Evolutionary conservation across 768 basidiomycete genomes (phyloP).

Genomic region (Pleurotus eryngii): DNA sequence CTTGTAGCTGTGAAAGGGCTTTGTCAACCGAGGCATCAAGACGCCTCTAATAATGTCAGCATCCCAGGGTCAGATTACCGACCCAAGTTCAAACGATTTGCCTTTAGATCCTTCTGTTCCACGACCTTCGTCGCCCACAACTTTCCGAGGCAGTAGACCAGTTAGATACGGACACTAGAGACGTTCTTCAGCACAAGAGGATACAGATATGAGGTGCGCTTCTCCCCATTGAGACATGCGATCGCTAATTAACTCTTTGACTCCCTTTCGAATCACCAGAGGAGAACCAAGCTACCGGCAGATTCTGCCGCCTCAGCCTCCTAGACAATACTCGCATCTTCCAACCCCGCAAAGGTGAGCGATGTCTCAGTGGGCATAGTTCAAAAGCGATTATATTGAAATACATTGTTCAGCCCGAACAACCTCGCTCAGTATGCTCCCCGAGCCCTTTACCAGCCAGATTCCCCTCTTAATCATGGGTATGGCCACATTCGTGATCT

Average conservation of each 20-base stretch:
- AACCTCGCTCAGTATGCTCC: slow-evolving; percentile 25
- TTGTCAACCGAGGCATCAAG: background rate
- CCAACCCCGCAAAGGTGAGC: slow-evolving; percentile 35
- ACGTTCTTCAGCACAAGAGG: background rate
- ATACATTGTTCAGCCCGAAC: slow-evolving; percentile 19
- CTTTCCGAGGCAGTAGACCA: background rate
- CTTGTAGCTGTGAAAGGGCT: background rate
- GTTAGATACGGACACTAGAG: background rate
- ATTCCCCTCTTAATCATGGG: slow-evolving; percentile 25
- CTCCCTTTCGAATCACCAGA: background rate
- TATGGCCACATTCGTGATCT: slow-evolving; percentile 11
- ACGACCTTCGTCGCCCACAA: background rate
- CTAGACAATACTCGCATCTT: slow-evolving; percentile 27
- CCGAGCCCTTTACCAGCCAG: slow-evolving; percentile 18
- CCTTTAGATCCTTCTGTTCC: background rate
- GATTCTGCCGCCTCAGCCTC: slow-evolving; percentile 18
- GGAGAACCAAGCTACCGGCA: background rate
- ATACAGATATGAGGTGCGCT: slow-evolving; percentile 1
- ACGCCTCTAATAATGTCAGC: slow-evolving; percentile 1
- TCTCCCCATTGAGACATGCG: background rate
- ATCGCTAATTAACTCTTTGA: background rate
- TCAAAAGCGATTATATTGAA: background rate
- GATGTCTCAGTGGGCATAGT: background rate
- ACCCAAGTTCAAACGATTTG: slow-evolving; percentile 6
- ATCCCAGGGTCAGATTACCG: slow-evolving; percentile 9